Percentiles rank a stretch among this genome's conserved stretches.
Conservation (phyloP, 2,329 filamentous ascomycete species). For the Botryosphaeria dothidea region DNA sequence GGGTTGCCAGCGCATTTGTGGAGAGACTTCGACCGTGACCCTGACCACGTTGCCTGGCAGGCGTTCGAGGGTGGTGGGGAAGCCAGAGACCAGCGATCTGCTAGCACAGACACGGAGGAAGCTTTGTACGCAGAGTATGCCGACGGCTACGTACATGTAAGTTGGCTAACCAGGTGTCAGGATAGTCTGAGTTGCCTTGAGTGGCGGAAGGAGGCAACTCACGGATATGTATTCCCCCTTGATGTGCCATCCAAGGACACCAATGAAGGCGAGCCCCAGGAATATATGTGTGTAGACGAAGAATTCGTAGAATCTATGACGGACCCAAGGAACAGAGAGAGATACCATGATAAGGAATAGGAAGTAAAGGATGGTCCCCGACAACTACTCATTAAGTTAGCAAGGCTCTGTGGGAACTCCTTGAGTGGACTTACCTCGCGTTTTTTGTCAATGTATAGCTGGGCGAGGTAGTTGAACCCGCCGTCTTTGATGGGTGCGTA, state of each 20-base stretch:
- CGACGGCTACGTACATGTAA: slow-evolving; percentile 30
- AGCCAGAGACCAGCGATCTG: slow-evolving; percentile 21
- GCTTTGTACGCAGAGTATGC: slow-evolving; percentile 23
- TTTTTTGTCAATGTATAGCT: slow-evolving; percentile 22
- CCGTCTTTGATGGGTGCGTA: slow-evolving; percentile 27
- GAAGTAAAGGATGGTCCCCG: slow-evolving; percentile 25
- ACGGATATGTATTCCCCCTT: slow-evolving; percentile 25
- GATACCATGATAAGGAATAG: slow-evolving; percentile 23
- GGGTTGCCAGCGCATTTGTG: slow-evolving; percentile 39
- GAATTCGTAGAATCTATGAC: slow-evolving; percentile 26
- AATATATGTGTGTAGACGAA: slow-evolving; percentile 30
- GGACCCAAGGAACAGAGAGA: slow-evolving; percentile 30
- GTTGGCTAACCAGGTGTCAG: slow-evolving; percentile 18
- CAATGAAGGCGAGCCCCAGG: slow-evolving; percentile 26
- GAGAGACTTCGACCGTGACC: slow-evolving; percentile 25
- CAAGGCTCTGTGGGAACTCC: not conserved
- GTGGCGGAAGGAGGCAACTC: not conserved
- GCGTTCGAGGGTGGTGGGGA: slow-evolving; percentile 24
- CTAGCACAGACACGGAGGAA: slow-evolving; percentile 21
- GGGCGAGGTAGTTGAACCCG: slow-evolving; percentile 23
- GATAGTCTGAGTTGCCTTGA: not conserved
- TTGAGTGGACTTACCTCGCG: slow-evolving; percentile 20
- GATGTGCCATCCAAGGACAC: slow-evolving; percentile 31
- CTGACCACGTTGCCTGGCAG: slow-evolving; percentile 27
- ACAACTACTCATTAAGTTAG: slow-evolving; percentile 17